A percentile compares a stretch with the other conserved stretches of the same genome.
phyloP scores from a whole-genome alignment of 345 rosid genomes.

The Citrus reticulata region DNA sequence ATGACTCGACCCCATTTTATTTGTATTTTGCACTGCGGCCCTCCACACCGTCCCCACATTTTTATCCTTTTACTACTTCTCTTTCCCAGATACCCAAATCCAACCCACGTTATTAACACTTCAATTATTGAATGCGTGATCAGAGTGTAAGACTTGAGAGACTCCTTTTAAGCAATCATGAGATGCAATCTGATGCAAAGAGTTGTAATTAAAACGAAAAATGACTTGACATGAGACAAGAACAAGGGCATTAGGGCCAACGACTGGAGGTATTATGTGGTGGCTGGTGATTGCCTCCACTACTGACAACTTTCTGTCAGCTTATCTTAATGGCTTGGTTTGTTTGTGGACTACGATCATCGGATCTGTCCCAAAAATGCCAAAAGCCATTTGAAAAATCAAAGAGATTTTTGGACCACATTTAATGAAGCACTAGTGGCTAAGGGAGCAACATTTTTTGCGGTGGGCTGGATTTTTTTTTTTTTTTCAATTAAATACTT shows the following conservation, averaged over 20 bases:
- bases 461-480: too few species aligned
- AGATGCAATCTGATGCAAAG: not conserved
- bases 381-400: constrained; percentile 13
- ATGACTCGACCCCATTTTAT: not conserved
- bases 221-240: not conserved
- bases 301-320: constrained; percentile 26
- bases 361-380: constrained; percentile 30
- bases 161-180: not conserved
- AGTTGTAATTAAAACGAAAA: not conserved
- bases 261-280: constrained; percentile 22
- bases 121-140: not conserved
- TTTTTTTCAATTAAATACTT: too few species aligned
- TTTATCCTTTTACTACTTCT: not conserved
- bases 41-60: not conserved
- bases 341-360: constrained; percentile 48
- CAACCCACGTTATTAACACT: not conserved
- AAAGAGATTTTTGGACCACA: constrained; percentile 40
- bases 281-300: constrained; percentile 18
- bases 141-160: not conserved
- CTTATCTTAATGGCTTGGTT: constrained; percentile 22
- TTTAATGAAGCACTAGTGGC: not conserved
- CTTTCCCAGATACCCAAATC: not conserved
- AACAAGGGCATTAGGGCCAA: constrained; percentile 13
- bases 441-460: too few species aligned
- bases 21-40: not conserved